These are phyloP conservation scores for Xylariaceae sp. DNA, from an alignment of 2,329 filamentous ascomycete genomes.

Conservation along the genomic window DNA sequence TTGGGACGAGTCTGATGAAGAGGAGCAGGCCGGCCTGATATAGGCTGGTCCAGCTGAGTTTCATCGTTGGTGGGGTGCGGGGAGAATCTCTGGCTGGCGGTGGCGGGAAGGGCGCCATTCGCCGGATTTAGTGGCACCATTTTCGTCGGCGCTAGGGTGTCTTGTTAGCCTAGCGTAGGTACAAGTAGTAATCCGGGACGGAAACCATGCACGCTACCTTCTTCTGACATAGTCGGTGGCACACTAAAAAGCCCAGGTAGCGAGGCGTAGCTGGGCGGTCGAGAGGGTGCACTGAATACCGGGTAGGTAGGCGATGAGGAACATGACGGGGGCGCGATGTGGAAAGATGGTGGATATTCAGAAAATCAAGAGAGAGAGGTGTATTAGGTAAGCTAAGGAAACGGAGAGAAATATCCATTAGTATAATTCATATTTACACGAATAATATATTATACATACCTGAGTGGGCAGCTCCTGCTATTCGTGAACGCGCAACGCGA, in stretches of 20 bases:
- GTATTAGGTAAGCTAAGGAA: too few relatives aligned
- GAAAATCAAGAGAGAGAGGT: too few relatives aligned
- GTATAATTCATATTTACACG: too few relatives aligned
- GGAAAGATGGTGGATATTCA: too few relatives aligned
- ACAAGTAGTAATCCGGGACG: constrained; percentile 11
- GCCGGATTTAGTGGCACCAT: constrained; percentile 20
- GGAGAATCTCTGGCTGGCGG: constrained; percentile 29
- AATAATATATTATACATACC: too few relatives aligned
- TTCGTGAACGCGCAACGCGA: too few relatives aligned
- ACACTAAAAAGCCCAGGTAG: neutral
- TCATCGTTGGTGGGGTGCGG: constrained; percentile 29
- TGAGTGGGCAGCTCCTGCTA: too few relatives aligned
- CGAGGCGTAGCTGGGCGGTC: too few relatives aligned
- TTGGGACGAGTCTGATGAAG: constrained; percentile 5
- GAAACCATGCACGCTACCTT: neutral
- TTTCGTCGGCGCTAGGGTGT: constrained; percentile 8
- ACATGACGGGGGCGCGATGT: too few relatives aligned
- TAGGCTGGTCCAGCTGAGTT: constrained; percentile 23
- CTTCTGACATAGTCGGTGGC: neutral
- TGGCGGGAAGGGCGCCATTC: constrained; percentile 23
- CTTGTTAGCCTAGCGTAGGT: neutral
- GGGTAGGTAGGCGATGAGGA: too few relatives aligned
- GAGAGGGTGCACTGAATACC: too few relatives aligned
- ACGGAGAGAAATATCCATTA: too few relatives aligned
- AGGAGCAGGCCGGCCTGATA: constrained; percentile 23